These are phyloP conservation scores for Scedosporium aurantiacum DNA, from an alignment of 2,329 filamentous ascomycete species.

Conservation along the genomic window DNA sequence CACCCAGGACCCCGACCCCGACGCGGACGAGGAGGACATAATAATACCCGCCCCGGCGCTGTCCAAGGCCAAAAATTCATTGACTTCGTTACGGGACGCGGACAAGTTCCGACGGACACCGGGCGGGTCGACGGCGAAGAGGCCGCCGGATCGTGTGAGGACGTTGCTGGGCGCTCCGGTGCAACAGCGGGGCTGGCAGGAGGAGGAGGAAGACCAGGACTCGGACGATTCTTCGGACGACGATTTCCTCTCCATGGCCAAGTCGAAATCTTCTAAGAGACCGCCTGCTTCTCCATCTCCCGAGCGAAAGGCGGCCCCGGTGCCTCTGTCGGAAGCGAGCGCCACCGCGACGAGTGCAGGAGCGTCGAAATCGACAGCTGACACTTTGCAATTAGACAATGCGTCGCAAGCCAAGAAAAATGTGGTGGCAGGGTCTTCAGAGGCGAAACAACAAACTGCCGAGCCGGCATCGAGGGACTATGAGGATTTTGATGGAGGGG, in stretches of 20 bases:
- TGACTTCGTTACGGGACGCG: background rate
- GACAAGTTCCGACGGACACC: background rate
- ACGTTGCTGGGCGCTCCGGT: background rate
- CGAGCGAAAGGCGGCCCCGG: slow-evolving; percentile 8
- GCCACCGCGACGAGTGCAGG: background rate
- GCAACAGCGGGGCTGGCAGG: background rate
- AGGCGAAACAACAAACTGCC: background rate
- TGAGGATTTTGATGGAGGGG: background rate
- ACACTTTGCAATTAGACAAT: background rate
- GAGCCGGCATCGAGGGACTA: background rate
- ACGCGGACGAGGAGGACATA: slow-evolving; percentile 16
- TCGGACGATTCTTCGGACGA: slow-evolving; percentile 24
- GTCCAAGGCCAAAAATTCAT: background rate
- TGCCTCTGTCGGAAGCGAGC: background rate
- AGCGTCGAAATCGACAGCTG: background rate
- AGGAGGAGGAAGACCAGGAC: background rate
- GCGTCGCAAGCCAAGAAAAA: background rate
- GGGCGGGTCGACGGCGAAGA: background rate
- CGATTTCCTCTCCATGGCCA: slow-evolving; percentile 29
- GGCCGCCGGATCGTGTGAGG: background rate
- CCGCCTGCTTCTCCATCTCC: slow-evolving; percentile 9
- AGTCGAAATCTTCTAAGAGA: slow-evolving; percentile 20
- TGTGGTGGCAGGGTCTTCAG: background rate
- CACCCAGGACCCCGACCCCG: slow-evolving; percentile 14
- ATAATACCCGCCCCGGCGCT: slow-evolving; percentile 7